Evolutionary conservation across 2,329 filamentous ascomycete genomes (phyloP).

Genomic region (Fusarium sp.): DNA sequence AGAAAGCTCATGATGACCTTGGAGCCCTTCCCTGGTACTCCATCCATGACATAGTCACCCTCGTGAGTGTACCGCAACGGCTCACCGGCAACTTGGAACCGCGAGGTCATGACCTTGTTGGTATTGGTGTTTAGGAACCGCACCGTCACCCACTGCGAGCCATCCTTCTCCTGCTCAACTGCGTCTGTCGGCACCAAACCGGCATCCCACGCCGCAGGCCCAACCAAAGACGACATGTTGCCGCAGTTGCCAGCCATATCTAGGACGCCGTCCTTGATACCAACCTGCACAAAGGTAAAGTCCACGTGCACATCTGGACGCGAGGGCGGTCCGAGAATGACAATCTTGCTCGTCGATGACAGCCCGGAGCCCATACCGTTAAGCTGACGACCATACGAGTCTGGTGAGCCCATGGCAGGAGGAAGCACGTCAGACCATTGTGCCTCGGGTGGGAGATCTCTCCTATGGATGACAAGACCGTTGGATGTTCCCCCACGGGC

Average conservation of each 20-base stretch:
- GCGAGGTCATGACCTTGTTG: constrained; percentile 68
- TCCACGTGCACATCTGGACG: constrained; percentile 67
- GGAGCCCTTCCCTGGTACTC: constrained; percentile 68
- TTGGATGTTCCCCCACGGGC: constrained; percentile 75
- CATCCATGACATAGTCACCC: constrained; percentile 71
- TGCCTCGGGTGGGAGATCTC: constrained; percentile 48
- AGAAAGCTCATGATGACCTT: constrained; percentile 70
- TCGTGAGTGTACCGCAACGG: constrained; percentile 39
- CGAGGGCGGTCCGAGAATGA: constrained; percentile 67
- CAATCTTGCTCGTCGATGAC: constrained; percentile 77
- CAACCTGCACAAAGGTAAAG: constrained; percentile 78
- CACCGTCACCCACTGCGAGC: constrained; percentile 57
- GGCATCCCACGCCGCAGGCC: constrained; percentile 58
- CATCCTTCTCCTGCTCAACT: constrained; percentile 34
- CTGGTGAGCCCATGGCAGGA: constrained; percentile 71
- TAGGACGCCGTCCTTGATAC: constrained; percentile 68
- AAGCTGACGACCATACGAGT: constrained; percentile 75
- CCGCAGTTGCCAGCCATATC: constrained; percentile 79
- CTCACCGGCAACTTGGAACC: constrained; percentile 61
- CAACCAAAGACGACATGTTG: constrained; percentile 77
- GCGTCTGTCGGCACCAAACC: constrained; percentile 37
- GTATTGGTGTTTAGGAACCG: constrained; percentile 79
- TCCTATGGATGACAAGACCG: constrained; percentile 63
- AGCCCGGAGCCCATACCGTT: constrained; percentile 77
- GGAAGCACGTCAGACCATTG: constrained; percentile 63